Conservation (phyloP, 257 asterid genomes). For the Solanum sparsipilum region DNA sequence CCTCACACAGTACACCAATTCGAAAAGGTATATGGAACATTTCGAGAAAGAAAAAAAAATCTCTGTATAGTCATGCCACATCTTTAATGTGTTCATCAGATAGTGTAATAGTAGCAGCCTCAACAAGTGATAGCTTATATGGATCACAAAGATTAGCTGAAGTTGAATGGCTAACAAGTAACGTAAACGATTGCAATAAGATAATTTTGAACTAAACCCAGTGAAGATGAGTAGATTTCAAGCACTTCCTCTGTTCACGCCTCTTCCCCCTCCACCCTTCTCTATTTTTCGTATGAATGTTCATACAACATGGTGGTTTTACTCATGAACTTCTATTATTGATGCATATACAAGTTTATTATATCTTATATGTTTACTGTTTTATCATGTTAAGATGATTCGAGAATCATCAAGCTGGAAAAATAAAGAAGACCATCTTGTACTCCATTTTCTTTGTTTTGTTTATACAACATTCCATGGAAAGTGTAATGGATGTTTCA, state of each 20-base stretch:
- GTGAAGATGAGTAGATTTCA: background rate
- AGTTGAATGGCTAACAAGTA: background rate
- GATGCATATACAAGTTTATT: background rate
- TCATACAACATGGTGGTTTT: background rate
- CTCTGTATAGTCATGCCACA: background rate
- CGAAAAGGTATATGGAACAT: background rate
- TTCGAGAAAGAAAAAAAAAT: background rate
- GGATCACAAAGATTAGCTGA: background rate
- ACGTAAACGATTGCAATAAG: background rate
- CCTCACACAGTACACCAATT: background rate
- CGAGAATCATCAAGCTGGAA: background rate
- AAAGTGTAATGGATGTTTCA: background rate
- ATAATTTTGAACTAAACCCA: background rate
- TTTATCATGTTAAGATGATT: background rate
- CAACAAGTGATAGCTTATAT: background rate
- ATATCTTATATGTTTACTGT: background rate
- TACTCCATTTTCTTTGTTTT: background rate
- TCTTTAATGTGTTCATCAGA: background rate
- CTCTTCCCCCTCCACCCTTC: background rate
- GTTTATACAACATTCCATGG: background rate
- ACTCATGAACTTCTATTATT: background rate
- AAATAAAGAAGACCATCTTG: background rate
- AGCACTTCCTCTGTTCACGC: background rate
- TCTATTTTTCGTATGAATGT: background rate
- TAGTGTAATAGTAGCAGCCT: background rate